Percentiles rank a stretch among this genome's conserved stretches.
Conservation (phyloP, 2,329 filamentous ascomycete species). For the Ceratocystis variospora region DNA sequence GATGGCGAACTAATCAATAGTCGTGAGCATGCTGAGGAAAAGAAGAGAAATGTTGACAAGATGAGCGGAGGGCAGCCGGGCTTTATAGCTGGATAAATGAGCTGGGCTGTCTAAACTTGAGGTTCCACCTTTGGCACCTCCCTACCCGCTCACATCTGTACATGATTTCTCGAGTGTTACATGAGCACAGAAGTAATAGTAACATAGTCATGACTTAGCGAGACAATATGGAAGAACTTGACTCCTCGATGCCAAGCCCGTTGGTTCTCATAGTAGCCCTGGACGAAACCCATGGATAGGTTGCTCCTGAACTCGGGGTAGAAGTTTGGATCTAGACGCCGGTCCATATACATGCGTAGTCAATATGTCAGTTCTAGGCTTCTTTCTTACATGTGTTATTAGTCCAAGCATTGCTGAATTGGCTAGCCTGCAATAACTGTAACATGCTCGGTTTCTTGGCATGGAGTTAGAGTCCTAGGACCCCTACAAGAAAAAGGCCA, state of each 20-base stretch:
- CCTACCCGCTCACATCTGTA: neutral
- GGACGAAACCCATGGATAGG: neutral
- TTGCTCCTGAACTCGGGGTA: neutral
- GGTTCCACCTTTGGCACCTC: neutral
- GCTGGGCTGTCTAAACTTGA: neutral
- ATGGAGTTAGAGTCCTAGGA: neutral
- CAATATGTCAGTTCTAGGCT: neutral
- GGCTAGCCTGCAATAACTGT: neutral
- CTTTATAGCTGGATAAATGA: neutral
- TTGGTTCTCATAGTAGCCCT: neutral
- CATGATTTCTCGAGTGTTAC: neutral
- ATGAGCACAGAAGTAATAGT: neutral
- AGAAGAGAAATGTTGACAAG: neutral
- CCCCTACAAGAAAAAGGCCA: neutral
- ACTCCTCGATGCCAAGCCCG: neutral
- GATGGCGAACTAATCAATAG: slow-evolving; percentile 3
- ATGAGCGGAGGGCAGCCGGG: neutral
- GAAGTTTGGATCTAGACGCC: neutral
- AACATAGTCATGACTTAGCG: neutral
- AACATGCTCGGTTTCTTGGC: slow-evolving; percentile 2
- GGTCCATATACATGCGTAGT: neutral
- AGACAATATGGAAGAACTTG: neutral
- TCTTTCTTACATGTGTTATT: neutral
- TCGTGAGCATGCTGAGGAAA: neutral
- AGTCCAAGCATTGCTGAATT: neutral